phyloP scores from a whole-genome alignment of 192 early-diverging fungal genomes.

The Rhizophagus sp. region DNA sequence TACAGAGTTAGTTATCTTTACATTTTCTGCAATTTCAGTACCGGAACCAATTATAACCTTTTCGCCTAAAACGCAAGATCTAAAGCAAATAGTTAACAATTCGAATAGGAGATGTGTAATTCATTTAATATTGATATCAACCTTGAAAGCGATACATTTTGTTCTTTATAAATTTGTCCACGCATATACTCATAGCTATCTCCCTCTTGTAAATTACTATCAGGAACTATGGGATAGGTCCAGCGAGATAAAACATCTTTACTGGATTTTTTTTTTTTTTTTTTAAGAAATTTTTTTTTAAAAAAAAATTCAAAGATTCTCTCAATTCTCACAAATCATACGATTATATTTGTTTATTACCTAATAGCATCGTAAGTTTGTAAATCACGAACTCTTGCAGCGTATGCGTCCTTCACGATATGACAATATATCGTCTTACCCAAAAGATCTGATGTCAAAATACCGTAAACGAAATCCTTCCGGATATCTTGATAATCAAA shows the following conservation, averaged over 20 bases:
- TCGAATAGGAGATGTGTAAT: no score
- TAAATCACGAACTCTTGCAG: constrained; percentile 64
- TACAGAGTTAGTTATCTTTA: constrained; percentile 72
- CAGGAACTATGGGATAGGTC: constrained; percentile 94
- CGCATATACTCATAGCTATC: constrained; percentile 72
- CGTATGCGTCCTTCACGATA: constrained; percentile 67
- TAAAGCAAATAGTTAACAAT: constrained; percentile 2
- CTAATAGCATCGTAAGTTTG: constrained; percentile 77
- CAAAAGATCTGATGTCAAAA: constrained; percentile 85
- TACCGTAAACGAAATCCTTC: constrained; percentile 87
- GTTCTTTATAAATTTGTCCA: constrained; percentile 85
- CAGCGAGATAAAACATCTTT: constrained; percentile 88
- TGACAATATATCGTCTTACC: constrained; percentile 87
- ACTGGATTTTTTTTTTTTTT: constrained; percentile 36
- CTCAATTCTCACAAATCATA: background rate
- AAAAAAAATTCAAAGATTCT: background rate
- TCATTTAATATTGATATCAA: constrained; percentile 17
- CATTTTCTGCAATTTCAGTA: constrained; percentile 73
- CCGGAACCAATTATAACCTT: constrained; percentile 82
- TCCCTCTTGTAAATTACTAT: constrained; percentile 74
- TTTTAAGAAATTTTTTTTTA: background rate
- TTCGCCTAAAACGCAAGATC: constrained; percentile 66
- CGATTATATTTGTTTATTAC: constrained; percentile 35
- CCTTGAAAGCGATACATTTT: constrained; percentile 71
- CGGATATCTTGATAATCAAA: constrained; percentile 96